Conservation (phyloP, 2,329 filamentous ascomycete species). For the Colletotrichum sp. region DNA sequence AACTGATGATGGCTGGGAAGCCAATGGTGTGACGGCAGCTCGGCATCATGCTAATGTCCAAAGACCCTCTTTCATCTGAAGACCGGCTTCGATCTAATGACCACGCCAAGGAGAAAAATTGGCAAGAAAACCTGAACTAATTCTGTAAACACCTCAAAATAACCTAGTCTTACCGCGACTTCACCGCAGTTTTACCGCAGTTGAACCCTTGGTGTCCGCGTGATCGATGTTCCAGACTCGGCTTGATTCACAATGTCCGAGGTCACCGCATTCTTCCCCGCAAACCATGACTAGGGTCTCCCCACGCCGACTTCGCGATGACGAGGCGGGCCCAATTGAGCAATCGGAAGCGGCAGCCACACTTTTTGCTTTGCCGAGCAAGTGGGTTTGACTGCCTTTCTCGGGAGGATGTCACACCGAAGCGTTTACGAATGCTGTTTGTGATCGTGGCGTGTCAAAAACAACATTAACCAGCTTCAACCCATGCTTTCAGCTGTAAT, state of each 20-base stretch:
- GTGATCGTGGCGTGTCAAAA: not conserved
- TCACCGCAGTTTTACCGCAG: not conserved
- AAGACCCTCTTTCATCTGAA: not conserved
- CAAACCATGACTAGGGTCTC: not conserved
- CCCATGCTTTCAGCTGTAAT: not conserved
- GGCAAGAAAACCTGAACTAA: not conserved
- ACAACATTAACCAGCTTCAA: not conserved
- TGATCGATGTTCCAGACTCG: not conserved
- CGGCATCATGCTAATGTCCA: not conserved
- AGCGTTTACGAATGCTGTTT: conserved; percentile 10
- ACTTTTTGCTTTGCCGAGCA: not conserved
- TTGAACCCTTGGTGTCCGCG: not conserved
- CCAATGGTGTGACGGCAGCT: not conserved
- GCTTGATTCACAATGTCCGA: not conserved
- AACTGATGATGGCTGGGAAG: not conserved
- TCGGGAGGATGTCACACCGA: not conserved
- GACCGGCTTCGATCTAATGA: not conserved
- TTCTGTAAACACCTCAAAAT: not conserved
- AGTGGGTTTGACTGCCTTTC: not conserved
- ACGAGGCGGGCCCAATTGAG: not conserved
- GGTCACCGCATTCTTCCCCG: not conserved
- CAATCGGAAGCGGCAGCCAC: conserved; percentile 6
- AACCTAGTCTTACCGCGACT: not conserved
- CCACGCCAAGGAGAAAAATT: not conserved
- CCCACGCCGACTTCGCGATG: not conserved